A percentile compares a stretch with the other conserved stretches of the same genome.
Evolutionary conservation across 768 basidiomycete genomes (phyloP).

Genomic region (Xerocomellus intermedius): DNA sequence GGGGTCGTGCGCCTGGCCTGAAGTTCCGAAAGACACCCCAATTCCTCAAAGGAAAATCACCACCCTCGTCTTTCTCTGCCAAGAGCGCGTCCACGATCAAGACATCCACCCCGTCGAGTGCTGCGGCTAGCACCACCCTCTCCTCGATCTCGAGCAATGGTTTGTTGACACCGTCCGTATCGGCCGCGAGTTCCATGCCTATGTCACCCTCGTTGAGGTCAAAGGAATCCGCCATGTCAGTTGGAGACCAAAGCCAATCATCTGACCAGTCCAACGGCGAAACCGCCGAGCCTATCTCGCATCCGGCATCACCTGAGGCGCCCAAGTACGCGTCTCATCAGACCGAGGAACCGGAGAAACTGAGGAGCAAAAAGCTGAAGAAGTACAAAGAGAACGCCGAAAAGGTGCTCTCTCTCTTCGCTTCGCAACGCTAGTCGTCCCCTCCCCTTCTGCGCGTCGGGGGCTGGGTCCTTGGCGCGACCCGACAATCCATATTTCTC

Average conservation of each 20-base stretch:
- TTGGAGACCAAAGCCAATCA: constrained; percentile 67
- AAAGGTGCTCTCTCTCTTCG: constrained; percentile 81
- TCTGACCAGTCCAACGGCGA: constrained; percentile 70
- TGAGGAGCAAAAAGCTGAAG: constrained; percentile 73
- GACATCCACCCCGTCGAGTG: constrained; percentile 43
- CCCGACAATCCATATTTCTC: constrained; percentile 14
- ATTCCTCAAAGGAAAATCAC: constrained; percentile 73
- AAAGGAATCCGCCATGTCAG: constrained; percentile 74
- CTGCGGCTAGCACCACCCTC: constrained; percentile 34
- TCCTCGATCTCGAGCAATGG: constrained; percentile 46
- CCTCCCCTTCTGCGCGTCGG: constrained; percentile 5
- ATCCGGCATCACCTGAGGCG: constrained; percentile 31
- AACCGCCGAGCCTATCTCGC: constrained; percentile 26
- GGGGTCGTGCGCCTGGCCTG: constrained; percentile 67
- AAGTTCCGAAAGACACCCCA: constrained; percentile 74
- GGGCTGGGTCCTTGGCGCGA: constrained; percentile 27
- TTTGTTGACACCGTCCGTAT: constrained; percentile 63
- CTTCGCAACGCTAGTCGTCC: constrained; percentile 57
- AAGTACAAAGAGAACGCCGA: constrained; percentile 87
- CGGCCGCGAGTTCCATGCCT: constrained; percentile 43
- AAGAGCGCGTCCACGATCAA: constrained; percentile 33
- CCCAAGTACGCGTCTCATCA: constrained; percentile 30
- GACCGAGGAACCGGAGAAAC: constrained; percentile 52
- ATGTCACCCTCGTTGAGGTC: constrained; percentile 73
- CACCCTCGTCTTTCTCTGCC: constrained; percentile 40